Percentiles rank a stretch among this genome's conserved stretches.
Evolutionary conservation across 2,329 filamentous ascomycete genomes (phyloP).

Genomic region (Cryphonectria radicalis): DNA sequence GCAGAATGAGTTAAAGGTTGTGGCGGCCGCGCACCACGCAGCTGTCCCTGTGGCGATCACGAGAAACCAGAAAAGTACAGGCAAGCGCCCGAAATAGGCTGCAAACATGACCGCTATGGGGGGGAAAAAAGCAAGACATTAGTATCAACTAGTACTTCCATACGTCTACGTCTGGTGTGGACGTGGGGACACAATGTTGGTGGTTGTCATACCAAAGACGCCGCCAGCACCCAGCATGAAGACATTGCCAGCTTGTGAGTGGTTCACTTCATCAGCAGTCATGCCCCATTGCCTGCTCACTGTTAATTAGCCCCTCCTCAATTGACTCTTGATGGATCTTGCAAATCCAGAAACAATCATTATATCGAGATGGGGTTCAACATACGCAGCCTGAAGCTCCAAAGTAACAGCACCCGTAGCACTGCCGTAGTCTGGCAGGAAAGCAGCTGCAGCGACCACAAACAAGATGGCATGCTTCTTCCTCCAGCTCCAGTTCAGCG

Average conservation of each 20-base stretch:
- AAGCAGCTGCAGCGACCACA: slow-evolving; percentile 51
- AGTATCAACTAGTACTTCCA: background rate
- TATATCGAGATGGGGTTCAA: slow-evolving; percentile 1
- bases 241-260: slow-evolving; percentile 56
- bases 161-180: too few species aligned
- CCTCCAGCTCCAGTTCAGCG: slow-evolving; percentile 55
- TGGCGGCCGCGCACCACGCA: slow-evolving; percentile 50
- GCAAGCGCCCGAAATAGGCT: slow-evolving; percentile 49
- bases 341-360: background rate
- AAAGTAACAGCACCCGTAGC: slow-evolving; percentile 50
- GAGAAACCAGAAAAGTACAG: slow-evolving; percentile 49
- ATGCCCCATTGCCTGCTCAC: slow-evolving; percentile 49
- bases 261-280: slow-evolving; percentile 53
- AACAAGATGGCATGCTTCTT: slow-evolving; percentile 55
- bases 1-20: slow-evolving; percentile 51
- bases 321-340: background rate
- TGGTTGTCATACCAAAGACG: slow-evolving; percentile 40
- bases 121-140: background rate
- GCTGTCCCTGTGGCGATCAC: slow-evolving; percentile 43
- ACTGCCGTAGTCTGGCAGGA: slow-evolving; percentile 54
- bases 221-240: slow-evolving; percentile 53
- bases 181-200: slow-evolving; percentile 3
- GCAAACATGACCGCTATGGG: slow-evolving; percentile 43
- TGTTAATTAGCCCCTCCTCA: slow-evolving; percentile 1
- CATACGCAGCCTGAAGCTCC: slow-evolving; percentile 47